Evolutionary conservation across 164 flowering plant genomes (phyloP).

Genomic region (Magnolia kwangsiensis): DNA sequence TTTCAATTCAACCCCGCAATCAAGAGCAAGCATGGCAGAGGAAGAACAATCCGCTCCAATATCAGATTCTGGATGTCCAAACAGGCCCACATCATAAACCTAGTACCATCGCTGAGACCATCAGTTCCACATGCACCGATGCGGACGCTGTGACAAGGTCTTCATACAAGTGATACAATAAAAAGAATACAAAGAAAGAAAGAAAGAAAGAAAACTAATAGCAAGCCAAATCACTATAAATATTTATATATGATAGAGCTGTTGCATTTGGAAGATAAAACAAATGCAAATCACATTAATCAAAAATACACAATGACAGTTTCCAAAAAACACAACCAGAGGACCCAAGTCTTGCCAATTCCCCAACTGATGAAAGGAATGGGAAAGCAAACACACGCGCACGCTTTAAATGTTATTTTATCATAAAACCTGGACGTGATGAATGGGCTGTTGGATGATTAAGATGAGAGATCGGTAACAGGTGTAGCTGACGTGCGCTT

Average conservation of each 20-base stretch:
- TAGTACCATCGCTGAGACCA: too few species aligned
- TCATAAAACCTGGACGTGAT: not conserved
- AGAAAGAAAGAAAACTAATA: too few species aligned
- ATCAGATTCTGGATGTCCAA: too few species aligned
- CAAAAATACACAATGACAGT: not conserved
- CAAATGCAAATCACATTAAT: not conserved
- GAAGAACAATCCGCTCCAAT: too few species aligned
- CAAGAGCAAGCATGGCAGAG: too few species aligned
- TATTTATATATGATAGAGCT: not conserved
- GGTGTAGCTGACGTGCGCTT: constrained; percentile 53
- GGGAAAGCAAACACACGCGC: not conserved
- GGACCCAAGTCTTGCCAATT: not conserved
- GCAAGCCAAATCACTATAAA: not conserved
- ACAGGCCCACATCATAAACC: too few species aligned
- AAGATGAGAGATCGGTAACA: constrained; percentile 36
- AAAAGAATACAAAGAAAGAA: too few species aligned
- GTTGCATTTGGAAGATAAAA: not conserved
- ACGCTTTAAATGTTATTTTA: not conserved
- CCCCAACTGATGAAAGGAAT: not conserved
- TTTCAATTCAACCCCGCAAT: too few species aligned
- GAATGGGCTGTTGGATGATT: not conserved
- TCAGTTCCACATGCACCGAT: too few species aligned
- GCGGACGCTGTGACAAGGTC: too few species aligned
- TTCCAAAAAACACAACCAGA: not conserved
- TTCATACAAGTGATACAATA: too few species aligned